Conservation (phyloP, 1,284 basidiomycete species). For the Cryptococcus floricola region DNA sequence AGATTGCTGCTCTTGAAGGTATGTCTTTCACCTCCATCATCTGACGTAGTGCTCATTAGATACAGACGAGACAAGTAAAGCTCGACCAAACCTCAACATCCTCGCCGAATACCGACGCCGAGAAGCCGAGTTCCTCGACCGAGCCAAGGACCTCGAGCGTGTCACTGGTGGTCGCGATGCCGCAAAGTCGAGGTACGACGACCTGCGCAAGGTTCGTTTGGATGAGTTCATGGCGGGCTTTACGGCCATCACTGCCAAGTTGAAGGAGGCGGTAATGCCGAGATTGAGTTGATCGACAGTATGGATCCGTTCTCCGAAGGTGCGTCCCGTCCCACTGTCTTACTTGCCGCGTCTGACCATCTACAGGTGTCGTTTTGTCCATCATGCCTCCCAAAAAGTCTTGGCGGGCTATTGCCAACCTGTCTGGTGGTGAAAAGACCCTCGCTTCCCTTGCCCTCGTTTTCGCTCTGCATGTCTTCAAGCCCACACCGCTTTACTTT, state of each 20-base stretch:
- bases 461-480: constrained; percentile 90
- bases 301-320: constrained; percentile 99
- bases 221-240: constrained; percentile 99
- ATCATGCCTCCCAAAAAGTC: constrained; percentile 99
- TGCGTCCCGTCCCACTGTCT: constrained; percentile 9
- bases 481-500: constrained; percentile 96
- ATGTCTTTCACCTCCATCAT: constrained; percentile 19
- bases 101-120: constrained; percentile 86
- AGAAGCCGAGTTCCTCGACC: constrained; percentile 83
- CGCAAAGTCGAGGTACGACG: constrained; percentile 82
- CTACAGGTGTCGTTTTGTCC: constrained; percentile 40
- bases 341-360: neutral
- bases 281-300: constrained; percentile 93
- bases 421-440: constrained; percentile 98
- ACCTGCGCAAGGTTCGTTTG: constrained; percentile 78
- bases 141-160: constrained; percentile 79
- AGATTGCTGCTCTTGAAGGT: constrained; percentile 83
- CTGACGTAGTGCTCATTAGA: neutral
- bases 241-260: constrained; percentile 83
- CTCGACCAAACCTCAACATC: constrained; percentile 81
- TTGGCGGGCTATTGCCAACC: constrained; percentile 96
- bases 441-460: constrained; percentile 93
- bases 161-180: constrained; percentile 73
- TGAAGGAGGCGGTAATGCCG: constrained; percentile 99
- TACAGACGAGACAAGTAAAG: constrained; percentile 72